phyloP scores from a whole-genome alignment of 129 eudicot genomes.

The Calendula officinalis region DNA sequence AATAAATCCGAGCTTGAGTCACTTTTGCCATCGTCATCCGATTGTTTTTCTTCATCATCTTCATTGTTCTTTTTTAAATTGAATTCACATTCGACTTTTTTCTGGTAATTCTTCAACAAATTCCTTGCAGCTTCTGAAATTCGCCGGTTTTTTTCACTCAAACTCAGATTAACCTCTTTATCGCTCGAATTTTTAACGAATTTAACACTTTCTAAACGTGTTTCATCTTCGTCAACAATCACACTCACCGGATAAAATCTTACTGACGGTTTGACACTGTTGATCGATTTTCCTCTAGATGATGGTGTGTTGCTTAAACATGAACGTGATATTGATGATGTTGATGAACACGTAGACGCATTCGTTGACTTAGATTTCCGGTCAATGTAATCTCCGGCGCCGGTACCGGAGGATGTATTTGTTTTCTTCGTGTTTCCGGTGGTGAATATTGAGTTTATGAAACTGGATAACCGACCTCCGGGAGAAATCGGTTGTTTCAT shows the following conservation, averaged over 20 bases:
- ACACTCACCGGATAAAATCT: constrained; percentile 61
- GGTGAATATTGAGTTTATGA: constrained; percentile 61
- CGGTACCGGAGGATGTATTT: constrained; percentile 19
- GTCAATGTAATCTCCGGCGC: constrained; percentile 5
- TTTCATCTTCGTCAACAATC: constrained; percentile 44
- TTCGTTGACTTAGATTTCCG: constrained; percentile 41
- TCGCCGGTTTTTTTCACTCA: constrained; percentile 40
- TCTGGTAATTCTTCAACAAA: constrained; percentile 46
- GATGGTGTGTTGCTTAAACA: constrained; percentile 70
- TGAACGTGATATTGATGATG: constrained; percentile 72
- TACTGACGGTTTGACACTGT: constrained; percentile 51
- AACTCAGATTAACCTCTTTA: constrained; percentile 33
- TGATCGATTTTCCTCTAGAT: constrained; percentile 41
- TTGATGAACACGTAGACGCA: constrained; percentile 63
- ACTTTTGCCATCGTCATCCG: constrained; percentile 49
- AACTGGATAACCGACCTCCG: constrained; percentile 55
- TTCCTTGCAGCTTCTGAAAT: constrained; percentile 55
- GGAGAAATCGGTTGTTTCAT: constrained; percentile 77
- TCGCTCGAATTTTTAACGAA: constrained; percentile 16
- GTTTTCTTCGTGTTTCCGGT: constrained; percentile 37
- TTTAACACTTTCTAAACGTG: not conserved
- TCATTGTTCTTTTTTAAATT: constrained; percentile 10
- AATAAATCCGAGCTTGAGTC: constrained; percentile 79
- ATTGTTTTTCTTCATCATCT: constrained; percentile 19
- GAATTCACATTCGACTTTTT: constrained; percentile 30